A percentile compares a stretch with the other conserved stretches of the same genome.
Conservation (phyloP, 768 basidiomycete genomes). For the Gautieria morchelliformis region DNA sequence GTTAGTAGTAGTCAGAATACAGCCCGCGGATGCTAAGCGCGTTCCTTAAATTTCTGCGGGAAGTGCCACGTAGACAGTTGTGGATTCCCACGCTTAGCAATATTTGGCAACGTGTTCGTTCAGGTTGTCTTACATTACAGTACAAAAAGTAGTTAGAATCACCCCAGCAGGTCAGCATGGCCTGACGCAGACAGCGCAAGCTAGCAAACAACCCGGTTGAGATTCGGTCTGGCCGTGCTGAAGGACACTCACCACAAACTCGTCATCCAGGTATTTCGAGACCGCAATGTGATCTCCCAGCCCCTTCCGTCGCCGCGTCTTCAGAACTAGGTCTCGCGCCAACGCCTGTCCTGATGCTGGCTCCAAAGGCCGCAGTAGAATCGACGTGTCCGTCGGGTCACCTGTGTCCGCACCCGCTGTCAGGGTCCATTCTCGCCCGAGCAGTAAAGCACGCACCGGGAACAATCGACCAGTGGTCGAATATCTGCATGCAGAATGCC, state of each 20-base stretch:
- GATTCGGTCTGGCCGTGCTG: neutral
- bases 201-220: conserved; percentile 28
- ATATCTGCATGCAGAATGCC: conserved; percentile 96
- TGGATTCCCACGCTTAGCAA: conserved; percentile 27
- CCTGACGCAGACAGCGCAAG: conserved; percentile 91
- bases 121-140: no score
- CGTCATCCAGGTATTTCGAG: conserved; percentile 94
- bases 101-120: conserved; percentile 10
- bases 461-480: conserved; percentile 99
- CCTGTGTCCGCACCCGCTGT: conserved; percentile 37
- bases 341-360: conserved; percentile 95
- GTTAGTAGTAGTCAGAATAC: conserved; percentile 22
- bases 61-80: conserved; percentile 33
- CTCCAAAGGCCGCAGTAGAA: conserved; percentile 92
- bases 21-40: neutral
- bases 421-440: neutral
- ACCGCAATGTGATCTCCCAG: conserved; percentile 95
- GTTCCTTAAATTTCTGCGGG: neutral
- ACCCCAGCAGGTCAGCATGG: conserved; percentile 86
- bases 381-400: conserved; percentile 95
- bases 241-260: conserved; percentile 68
- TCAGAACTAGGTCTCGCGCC: conserved; percentile 89
- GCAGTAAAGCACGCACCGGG: conserved; percentile 50
- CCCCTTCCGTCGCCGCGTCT: conserved; percentile 93
- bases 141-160: conserved; percentile 9